Conservation (phyloP, 352 stramenopile genomes). For the Elongisporangium undulatum region DNA sequence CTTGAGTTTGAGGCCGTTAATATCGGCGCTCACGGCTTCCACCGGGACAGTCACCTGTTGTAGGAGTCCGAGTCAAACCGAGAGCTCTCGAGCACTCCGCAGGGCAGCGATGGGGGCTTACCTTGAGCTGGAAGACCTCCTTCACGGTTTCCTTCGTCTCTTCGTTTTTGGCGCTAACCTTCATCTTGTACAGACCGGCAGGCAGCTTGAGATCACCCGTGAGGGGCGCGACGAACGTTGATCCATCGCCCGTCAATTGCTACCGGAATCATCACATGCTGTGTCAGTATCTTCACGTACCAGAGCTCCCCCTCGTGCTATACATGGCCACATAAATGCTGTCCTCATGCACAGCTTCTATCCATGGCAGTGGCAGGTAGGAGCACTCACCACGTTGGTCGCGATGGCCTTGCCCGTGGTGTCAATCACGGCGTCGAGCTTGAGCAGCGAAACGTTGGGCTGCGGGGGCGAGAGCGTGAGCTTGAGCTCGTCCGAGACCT, state of each 20-base stretch:
- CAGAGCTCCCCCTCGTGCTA: neutral
- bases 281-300: neutral
- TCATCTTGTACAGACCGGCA: conserved; percentile 80
- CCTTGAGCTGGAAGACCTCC: conserved; percentile 69
- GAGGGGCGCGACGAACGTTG: conserved; percentile 49
- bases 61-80: neutral
- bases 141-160: conserved; percentile 39
- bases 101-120: neutral
- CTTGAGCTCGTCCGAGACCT: conserved; percentile 48
- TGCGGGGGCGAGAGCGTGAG: conserved; percentile 54
- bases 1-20: conserved; percentile 51
- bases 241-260: conserved; percentile 61
- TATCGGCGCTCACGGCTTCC: conserved; percentile 36
- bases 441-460: conserved; percentile 44
- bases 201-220: conserved; percentile 35
- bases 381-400: conserved; percentile 44
- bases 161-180: conserved; percentile 42
- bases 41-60: conserved; percentile 55
- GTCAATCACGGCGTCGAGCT: conserved; percentile 68
- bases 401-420: conserved; percentile 49
- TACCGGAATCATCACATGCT: conserved; percentile 7
- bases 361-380: neutral
- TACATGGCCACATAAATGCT: neutral
- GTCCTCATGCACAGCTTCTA: neutral
- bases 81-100: neutral